Base-by-base conservation (phyloP, 2,329 filamentous ascomycete genomes). In the Botrytis galanthina region DNA sequence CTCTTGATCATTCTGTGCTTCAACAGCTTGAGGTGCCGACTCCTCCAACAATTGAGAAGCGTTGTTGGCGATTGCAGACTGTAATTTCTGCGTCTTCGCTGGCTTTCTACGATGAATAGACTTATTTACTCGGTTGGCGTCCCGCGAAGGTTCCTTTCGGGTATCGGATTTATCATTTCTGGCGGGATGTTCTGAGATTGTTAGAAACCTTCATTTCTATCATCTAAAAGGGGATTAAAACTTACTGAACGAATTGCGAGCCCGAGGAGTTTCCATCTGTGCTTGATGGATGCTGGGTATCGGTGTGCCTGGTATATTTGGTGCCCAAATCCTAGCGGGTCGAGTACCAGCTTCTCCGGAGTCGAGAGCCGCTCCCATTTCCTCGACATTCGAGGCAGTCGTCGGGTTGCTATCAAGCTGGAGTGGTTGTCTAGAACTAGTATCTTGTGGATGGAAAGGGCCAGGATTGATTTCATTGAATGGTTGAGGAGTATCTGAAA, bases 231-330 rank as follows among this genome's bases (percentile, higher is more conserved):
- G 20, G 4, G 10, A 12, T 12, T 18, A 0, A 7, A 35, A 37
- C 10, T 60, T 20, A 60, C 32, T 26, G 10, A 12, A 1, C 10
- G 10, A 9, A 26, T 14, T 37, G 0, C 9, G 6, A 22, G 32
- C 20, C 3, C 8, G 20, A 35, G 22, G 9, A 60, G 10, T 14
- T 35, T 35, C 60, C 16, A 10, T 39, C 22, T 18, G 3, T n/a
- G 16, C 0, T 4, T n/a, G 22, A 62, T 4, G 60, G 1, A 10
- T 2, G 2, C 2, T 18, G 60, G 1, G 4, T 9, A 26, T 3
- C 22, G n/a, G 5, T 16, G 35, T n/a, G 12, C 22, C 16, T 39
- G 6, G 8, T 39, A 61, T 26, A n/a, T n/a, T 35, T 61, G 59
- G 22, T 14, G 35, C 12, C 0, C 16, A 61, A 18, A 3, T 8